Evolutionary conservation across 176 grass and related monocot species (phyloP).

Genomic region (Microstegium vimineum): DNA sequence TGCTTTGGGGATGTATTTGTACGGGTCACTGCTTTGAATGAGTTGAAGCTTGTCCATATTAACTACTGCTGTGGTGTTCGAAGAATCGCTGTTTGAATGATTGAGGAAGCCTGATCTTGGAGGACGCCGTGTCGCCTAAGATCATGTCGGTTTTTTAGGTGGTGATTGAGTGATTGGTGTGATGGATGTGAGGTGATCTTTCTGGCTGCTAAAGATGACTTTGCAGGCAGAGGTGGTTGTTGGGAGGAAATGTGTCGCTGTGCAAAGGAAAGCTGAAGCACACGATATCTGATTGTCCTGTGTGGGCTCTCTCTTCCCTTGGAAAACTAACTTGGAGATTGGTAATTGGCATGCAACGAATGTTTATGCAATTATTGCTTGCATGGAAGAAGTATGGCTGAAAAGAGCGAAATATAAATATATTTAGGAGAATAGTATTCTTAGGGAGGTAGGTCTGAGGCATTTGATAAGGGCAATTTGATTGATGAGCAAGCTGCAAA

Average conservation of each 20-base stretch:
- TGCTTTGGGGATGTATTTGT: neutral
- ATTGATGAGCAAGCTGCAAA: neutral
- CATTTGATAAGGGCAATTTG: neutral
- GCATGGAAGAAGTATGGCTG: neutral
- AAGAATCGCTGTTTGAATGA: neutral
- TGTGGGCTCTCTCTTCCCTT: neutral
- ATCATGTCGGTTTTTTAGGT: neutral
- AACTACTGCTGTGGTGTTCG: neutral
- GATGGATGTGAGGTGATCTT: slow-evolving; percentile 1
- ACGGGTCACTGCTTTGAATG: neutral
- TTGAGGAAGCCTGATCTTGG: slow-evolving; percentile 1
- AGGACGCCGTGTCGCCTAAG: neutral
- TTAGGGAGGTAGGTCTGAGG: neutral
- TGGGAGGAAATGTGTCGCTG: slow-evolving; percentile 20
- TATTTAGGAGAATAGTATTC: neutral
- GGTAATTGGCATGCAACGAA: neutral
- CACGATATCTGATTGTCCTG: neutral
- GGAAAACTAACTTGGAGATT: neutral
- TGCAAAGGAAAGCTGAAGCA: slow-evolving; percentile 12
- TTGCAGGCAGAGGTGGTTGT: slow-evolving; percentile 16
- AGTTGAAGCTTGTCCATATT: neutral
- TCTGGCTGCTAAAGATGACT: slow-evolving; percentile 6
- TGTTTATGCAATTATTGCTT: neutral
- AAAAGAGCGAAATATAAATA: neutral
- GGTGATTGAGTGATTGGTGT: neutral